A percentile compares a stretch with the other conserved stretches of the same genome.
phyloP scores from a whole-genome alignment of 495 filamentous ascomycete species.

The Hypoxylon trugodes region DNA sequence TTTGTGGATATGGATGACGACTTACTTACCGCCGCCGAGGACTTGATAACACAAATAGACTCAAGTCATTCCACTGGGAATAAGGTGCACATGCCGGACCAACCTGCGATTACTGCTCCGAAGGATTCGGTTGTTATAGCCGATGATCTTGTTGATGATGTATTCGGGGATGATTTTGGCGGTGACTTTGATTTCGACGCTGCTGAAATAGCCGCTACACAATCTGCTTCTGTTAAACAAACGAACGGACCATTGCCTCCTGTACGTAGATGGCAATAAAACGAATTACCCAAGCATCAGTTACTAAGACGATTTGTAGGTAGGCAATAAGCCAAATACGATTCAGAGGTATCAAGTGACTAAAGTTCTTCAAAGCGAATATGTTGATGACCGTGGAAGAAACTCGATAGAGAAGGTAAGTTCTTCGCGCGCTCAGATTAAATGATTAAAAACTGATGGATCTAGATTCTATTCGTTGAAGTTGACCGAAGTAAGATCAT shows the following conservation, averaged over 20 bases:
- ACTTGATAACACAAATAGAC: slow-evolving; percentile 63
- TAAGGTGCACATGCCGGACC: not conserved
- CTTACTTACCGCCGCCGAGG: slow-evolving; percentile 65
- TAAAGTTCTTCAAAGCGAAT: slow-evolving; percentile 71
- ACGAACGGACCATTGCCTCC: slow-evolving; percentile 39
- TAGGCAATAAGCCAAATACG: slow-evolving; percentile 65
- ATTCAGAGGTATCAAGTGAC: slow-evolving; percentile 86
- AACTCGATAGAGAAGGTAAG: slow-evolving; percentile 75
- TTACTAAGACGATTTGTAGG: slow-evolving; percentile 59
- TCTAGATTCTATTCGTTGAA: slow-evolving; percentile 77
- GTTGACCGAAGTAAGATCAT: slow-evolving; percentile 71
- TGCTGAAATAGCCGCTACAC: slow-evolving; percentile 66
- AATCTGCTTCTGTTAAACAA: slow-evolving; percentile 43
- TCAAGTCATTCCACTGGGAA: slow-evolving; percentile 21
- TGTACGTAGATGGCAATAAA: slow-evolving; percentile 60
- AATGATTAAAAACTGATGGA: slow-evolving; percentile 28
- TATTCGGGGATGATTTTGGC: slow-evolving; percentile 69
- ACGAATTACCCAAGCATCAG: slow-evolving; percentile 31
- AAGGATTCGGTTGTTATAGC: not conserved
- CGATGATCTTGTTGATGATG: slow-evolving; percentile 43
- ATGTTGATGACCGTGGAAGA: slow-evolving; percentile 67
- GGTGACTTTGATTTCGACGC: slow-evolving; percentile 76
- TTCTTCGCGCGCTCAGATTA: not conserved
- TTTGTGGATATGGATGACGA: slow-evolving; percentile 73
- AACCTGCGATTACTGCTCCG: slow-evolving; percentile 11